Base-by-base conservation (phyloP, 1,284 basidiomycete genomes). In the Athelia psychrophila region DNA sequence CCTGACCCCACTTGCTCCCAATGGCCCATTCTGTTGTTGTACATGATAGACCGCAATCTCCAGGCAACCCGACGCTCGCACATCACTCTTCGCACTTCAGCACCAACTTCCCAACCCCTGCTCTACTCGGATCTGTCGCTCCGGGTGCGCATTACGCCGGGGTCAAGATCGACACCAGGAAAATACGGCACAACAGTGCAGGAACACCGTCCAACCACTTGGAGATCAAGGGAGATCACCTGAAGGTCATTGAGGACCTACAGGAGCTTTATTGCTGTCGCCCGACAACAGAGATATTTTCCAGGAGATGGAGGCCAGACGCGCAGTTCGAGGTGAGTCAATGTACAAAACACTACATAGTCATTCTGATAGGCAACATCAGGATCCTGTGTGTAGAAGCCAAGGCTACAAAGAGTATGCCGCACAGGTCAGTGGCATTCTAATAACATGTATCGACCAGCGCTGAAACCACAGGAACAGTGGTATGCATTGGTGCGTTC, bases 111-210 rank as follows among this genome's bases (percentile, higher is more conserved):
- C 79, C 78, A 2, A 77, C 78, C 0, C 67, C 77, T n/a, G 72
- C 77, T 9, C 64, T 84, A 9, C 65, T 84, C 19, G 73, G 75
- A 54, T 80, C 79, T 4, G 78, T 81, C 9, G 80, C 81, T 2
- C 74, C 78, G 35, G 82, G 73, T 20, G 81, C 81, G 1, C 82
- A 84, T 58, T 84, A 83, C 55, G 75, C 79, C 3, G 80, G 82
- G 8, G 63, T 63, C 40, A 66, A 64, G 53, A 65, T 74, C 13
- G 68, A 71, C 19, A 45, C 60, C 8, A 51, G 69, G 19, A 70
- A 68, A 49, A 51, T 57, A 25, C 8, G 56, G 16, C 44, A 20
- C 19, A 46, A 10, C 24, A 27, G 19, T 10, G 19, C 44, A n/a
- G 38, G 38, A 22, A n/a, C n/a, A n/a, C 56, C 61, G 23, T 62